Base-by-base conservation (phyloP, 345 rosid genomes). In the Arabidopsis arenosa region DNA sequence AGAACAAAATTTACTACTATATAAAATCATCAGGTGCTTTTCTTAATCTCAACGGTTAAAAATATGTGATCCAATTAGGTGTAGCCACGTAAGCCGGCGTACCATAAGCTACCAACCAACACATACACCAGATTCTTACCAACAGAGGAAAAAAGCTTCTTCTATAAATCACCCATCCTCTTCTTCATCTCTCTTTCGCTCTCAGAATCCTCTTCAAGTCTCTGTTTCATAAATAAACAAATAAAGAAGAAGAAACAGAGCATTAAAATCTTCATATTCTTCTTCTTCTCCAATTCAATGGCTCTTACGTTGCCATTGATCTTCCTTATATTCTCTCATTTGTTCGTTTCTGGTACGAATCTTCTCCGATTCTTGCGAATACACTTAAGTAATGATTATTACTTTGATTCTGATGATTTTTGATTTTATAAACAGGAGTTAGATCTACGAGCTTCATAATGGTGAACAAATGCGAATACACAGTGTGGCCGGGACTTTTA, bases 401-500 rank as follows among this genome's bases (percentile, higher is more conserved):
- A 14, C 17, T 56, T 5, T 47, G 8, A 63, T 47, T 66, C 0
- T 45, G 13, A 7, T 14, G 44, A 36, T 23, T 45, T 52, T 5
- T 26, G 26, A n/a, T 3, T 4, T 43, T 54, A 12, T 48, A 0
- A 75, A 35, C 82, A 84, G 86, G 80, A 9, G 86, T 79, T 1
- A 65, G 33, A 59, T 84, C 96, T 0, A 86, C 95, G 2, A 87
- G 92, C 9, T 94, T 94, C 60, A 81, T 87, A 1, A 55, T 90
- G 9, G 74, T 72, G 48, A 94, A 94, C 84, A 84, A 86, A 75
- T 94, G 99, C 51, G 88, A 81, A 15, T 79, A 87, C 85, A 84
- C 89, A 4, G 87, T 94, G 9, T 94, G 98, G 98, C 97, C 98
- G 0, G 98, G 97, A 52, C 74, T 90, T 69, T 83, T 92, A 14